Conservation (phyloP, 768 basidiomycete genomes). For the Lentinula boryana region DNA sequence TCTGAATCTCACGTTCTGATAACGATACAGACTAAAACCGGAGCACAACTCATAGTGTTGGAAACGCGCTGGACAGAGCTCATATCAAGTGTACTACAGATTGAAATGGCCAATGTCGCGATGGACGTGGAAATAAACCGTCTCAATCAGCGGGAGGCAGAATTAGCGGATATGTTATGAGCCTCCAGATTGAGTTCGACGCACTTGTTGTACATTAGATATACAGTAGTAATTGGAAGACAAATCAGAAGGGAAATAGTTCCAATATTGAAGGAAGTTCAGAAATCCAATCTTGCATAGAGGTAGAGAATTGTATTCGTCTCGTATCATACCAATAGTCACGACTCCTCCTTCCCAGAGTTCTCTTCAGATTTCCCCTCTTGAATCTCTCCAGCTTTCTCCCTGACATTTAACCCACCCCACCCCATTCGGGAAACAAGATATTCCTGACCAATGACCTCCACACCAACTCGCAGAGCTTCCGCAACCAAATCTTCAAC, state of each 20-base stretch:
- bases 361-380: constrained; percentile 8
- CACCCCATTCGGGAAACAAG: constrained; percentile 84
- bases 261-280: too few species aligned
- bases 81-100: constrained; percentile 84
- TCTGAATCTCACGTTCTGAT: not conserved
- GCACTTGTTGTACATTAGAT: constrained; percentile 2
- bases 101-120: constrained; percentile 92
- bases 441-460: constrained; percentile 91
- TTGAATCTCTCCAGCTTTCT: constrained; percentile 7
- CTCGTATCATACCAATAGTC: constrained; percentile 25
- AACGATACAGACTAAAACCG: constrained; percentile 57
- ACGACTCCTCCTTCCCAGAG: constrained; percentile 19
- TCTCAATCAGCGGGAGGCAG: constrained; percentile 53
- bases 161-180: constrained; percentile 40
- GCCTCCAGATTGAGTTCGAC: not conserved
- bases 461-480: constrained; percentile 74
- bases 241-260: too few species aligned
- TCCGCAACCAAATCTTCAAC: constrained; percentile 95
- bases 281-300: too few species aligned
- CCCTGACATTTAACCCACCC: constrained; percentile 31
- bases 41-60: constrained; percentile 71
- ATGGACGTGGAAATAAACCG: constrained; percentile 74
- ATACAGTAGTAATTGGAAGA: not conserved
- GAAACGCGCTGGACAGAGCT: constrained; percentile 93
- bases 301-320: not conserved